Base-by-base conservation (phyloP, 495 filamentous ascomycete species). In the Lepraria neglecta region DNA sequence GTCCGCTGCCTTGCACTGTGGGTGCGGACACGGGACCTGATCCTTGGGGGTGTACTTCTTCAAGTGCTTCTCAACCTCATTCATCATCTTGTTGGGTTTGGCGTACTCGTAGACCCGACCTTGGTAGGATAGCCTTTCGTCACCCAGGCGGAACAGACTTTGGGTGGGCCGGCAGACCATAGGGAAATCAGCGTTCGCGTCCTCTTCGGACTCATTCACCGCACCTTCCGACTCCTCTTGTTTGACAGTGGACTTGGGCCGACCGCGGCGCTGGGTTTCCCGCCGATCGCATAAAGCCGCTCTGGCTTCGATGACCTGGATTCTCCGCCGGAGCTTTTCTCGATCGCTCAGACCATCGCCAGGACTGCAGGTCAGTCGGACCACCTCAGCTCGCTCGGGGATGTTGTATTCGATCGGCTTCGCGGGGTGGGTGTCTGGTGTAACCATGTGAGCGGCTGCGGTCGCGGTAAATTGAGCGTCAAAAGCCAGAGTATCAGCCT, bases 71-170 rank as follows among this genome's bases (percentile, higher is more conserved):
- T 51, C 14, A 0, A 51, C 28, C 48, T 51, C 14, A 51, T 51
- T 51, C 3, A 51, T 51, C 6, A 51, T 51, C 28, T 51, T 31
- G 28, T 51, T 51, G 5, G 28, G 48, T 51, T 51, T 51, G 6
- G 48, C 28, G 14, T 51, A 51, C 9, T 51, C 6, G 6, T 27
- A 51, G 17, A 31, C 2, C 11, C 5, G 10, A 2, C 30, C 6
- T 14, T 51, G 14, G 17, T 51, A 50, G 24, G 11, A 6, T 28
- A 14, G 15, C 12, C 4, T 28, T 30, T 51, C 5, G 14, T 51
- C 30, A 11, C 10, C 24, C 14, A 28, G 27, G 27, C 21, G 30
- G 27, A 51, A 31, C 3, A 30, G 12, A 17, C 12, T 14, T 17
- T 51, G 15, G 17, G 27, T 51, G 21, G 11, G 27, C 17, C 17